Base-by-base conservation (phyloP, 169 alveolate genomes). In the Plasmodium cynomolgi region DNA sequence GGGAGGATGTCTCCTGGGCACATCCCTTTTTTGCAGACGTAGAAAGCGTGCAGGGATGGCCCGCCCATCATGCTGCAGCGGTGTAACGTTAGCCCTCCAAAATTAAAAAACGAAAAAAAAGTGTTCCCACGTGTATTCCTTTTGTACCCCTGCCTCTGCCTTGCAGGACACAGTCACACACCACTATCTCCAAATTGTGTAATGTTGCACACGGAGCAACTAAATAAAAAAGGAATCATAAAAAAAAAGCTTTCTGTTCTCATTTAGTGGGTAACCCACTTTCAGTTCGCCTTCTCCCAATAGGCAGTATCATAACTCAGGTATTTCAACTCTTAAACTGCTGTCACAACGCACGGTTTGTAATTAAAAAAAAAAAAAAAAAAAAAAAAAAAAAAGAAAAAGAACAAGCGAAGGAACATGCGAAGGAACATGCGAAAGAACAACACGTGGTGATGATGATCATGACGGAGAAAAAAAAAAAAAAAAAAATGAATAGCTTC, bases 401-500 rank as follows among this genome's bases (percentile, higher is more conserved):
- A n/a, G n/a, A n/a, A n/a, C n/a, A n/a, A n/a, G n/a, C n/a, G n/a
- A n/a, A n/a, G n/a, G n/a, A n/a, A n/a, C n/a, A n/a, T n/a, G n/a
- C n/a, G n/a, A n/a, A n/a, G n/a, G n/a, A n/a, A n/a, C n/a, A n/a
- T n/a, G 44, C 44, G 44, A 37, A 37, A 37, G 44, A 37, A 37
- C 44, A 37, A 37, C 44, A 37, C 9, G 44, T 37, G 44, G 44
- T 37, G 44, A 37, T 37, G 44, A 9, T 37, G 44, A 37, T n/a
- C n/a, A n/a, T n/a, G n/a, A n/a, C n/a, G n/a, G n/a, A 79, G 80
- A 77, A 56, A 88, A 39, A 44, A 31, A 54, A 13, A 50, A 47
- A 41, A 34, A 71, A 44, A 81, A 39, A 81, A 81, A 68, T 62
- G 29, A 81, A 81, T 81, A 71, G 95, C 91, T 81, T 80, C 91